Percentiles rank a stretch among this genome's conserved stretches.
phyloP scores from a whole-genome alignment of 345 rosid species.

The Boechera stricta region DNA sequence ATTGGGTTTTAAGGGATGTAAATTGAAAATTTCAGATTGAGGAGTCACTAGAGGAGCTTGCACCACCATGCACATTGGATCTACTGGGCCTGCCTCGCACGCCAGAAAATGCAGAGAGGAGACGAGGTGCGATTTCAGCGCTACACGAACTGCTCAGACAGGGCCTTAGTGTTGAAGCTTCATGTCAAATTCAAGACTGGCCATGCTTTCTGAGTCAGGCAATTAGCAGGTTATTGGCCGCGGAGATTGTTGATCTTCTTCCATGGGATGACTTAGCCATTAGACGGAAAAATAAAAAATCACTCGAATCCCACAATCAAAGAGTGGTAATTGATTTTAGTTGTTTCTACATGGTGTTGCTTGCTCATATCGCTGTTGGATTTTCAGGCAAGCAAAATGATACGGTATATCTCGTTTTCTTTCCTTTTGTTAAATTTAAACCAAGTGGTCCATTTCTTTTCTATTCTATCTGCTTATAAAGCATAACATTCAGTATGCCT shows the following conservation, averaged over 20 bases:
- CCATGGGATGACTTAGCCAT: slow-evolving; percentile 83
- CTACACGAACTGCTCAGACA: slow-evolving; percentile 86
- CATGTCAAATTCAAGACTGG: slow-evolving; percentile 92
- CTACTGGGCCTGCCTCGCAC: slow-evolving; percentile 77
- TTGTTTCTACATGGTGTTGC: slow-evolving; percentile 72
- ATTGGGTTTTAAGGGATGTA: slow-evolving; percentile 18
- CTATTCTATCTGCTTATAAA: slow-evolving; percentile 13
- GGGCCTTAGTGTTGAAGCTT: slow-evolving; percentile 87
- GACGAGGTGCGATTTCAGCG: slow-evolving; percentile 92
- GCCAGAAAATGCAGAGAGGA: slow-evolving; percentile 83
- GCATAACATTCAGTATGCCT: slow-evolving; percentile 41
- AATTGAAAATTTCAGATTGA: slow-evolving; percentile 64
- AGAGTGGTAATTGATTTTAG: slow-evolving; percentile 81
- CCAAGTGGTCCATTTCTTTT: slow-evolving; percentile 16
- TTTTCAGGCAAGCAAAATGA: slow-evolving; percentile 80
- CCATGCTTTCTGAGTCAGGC: slow-evolving; percentile 82
- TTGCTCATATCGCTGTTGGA: slow-evolving; percentile 91
- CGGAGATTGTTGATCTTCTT: slow-evolving; percentile 88
- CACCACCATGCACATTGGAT: slow-evolving; percentile 97
- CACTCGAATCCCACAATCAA: slow-evolving; percentile 93
- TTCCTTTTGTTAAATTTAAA: slow-evolving; percentile 36
- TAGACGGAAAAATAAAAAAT: slow-evolving; percentile 82
- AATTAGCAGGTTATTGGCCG: slow-evolving; percentile 73
- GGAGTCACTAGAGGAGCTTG: slow-evolving; percentile 98
- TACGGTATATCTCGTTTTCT: slow-evolving; percentile 55